Base-by-base conservation (phyloP, 768 basidiomycete genomes). In the Kwoniella dejecticola region DNA sequence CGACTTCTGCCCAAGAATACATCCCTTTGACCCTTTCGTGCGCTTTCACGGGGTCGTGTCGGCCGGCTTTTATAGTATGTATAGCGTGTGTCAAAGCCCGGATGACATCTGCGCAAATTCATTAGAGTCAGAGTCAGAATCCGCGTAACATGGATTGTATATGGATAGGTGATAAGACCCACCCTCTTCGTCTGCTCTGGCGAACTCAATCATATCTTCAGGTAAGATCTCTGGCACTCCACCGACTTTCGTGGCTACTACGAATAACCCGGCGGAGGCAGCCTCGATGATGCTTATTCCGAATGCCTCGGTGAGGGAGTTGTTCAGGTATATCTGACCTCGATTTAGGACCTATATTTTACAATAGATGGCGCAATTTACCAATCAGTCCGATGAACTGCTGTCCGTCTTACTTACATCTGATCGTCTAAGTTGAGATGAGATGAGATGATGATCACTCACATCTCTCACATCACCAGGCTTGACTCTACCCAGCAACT, bases 221-320 rank as follows among this genome's bases (percentile, higher is more conserved):
- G 96, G 96, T 13, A 99, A 81, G 56, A 98, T 89, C 77, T 98
- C 96, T 0, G 95, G 91, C 0, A 97, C 90, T 0, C 96, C 96
- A 0, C 96, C 96, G 0, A 97, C 95, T 44, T 87, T 86, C 0
- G 96, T 98, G 41, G 88, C 88, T 49, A 98, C 95, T 50, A 97
- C 89, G 73, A 95, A 95, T 15, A 97, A 83, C 1, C 96, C 95
- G 0, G 91, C 87, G 66, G 90, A 94, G 0, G 96, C 96, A 0
- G 95, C 96, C 81, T 99, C 96, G 42, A 99, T 84, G 66, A 95
- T 93, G n/a, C 89, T 90, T 66, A 95, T 98, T 0, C 96, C 95
- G 68, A 98, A 99, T 0, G 96, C 85, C 76, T 98, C 96, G 0
- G 95, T 98, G 24, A 98, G 83, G 0, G 92, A 94, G 0, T 96